Base-by-base conservation (phyloP, 495 filamentous ascomycete genomes). In the Lasiosphaeris hirsuta region DNA sequence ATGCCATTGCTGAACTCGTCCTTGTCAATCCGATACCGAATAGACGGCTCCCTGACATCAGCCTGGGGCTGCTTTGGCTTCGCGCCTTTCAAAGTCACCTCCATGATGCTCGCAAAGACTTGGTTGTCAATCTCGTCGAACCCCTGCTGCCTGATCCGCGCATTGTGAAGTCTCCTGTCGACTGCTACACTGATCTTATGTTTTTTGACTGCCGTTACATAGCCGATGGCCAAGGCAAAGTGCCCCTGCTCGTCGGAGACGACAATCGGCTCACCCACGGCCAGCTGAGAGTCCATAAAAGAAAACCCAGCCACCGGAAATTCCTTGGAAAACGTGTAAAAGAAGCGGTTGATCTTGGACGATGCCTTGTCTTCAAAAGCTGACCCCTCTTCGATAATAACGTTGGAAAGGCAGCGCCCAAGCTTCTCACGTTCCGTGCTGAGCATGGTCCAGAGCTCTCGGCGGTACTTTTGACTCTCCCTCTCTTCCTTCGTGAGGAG, bases 1-100 rank as follows among this genome's bases (percentile, higher is more conserved):
- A 98, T 95, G 55, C 94, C 94, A 59, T 93, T 97, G 72, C 89
- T 96, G 72, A 97, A 97, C 67, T 97, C 94, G 63, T 97, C 94
- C 70, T 97, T 97, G 72, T 98, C 94, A 2, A 98, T 75, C 35
- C 94, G 86, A 64, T 92, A 97, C 15, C 86, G 72, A 13, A 89
- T 68, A 23, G 84, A 83, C 49, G 86, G 79, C 51, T 72, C 72
- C 42, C 73, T 69, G 39, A 68, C 60, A 54, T 77, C 73, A 13
- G 72, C 75, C 52, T 82, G 77, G 34, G 76, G 72, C 48, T 83
- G 70, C 36, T 71, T 68, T 4, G 77, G 69, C 1, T 68, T 76
- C 7, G 67, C 70, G 14, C 77, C 79, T 47, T 82, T 75, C 44
- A 80, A 73, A n/a, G 73, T 80, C 41, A 93, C 83, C 63, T 95